phyloP scores from a whole-genome alignment of 257 asterid species.

The Salvia rosmarinus region DNA sequence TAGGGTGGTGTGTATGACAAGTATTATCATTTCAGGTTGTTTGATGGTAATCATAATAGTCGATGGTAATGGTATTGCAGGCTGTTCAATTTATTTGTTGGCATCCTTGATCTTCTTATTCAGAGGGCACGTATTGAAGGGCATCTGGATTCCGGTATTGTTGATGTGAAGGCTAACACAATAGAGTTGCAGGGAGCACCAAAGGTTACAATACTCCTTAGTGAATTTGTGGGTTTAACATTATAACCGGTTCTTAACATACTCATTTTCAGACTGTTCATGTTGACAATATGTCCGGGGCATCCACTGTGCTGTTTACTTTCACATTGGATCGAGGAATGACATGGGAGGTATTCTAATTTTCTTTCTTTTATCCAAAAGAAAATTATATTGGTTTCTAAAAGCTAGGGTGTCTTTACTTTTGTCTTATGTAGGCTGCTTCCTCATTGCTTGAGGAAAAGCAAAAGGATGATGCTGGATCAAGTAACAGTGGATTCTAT shows the following conservation, averaged over 20 bases:
- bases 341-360: conserved; percentile 79
- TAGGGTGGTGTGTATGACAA: conserved; percentile 40
- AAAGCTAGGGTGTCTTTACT: conserved; percentile 16
- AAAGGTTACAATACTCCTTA: conserved; percentile 58
- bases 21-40: conserved; percentile 8
- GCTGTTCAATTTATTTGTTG: conserved; percentile 90
- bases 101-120: conserved; percentile 76
- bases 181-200: conserved; percentile 76
- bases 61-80: conserved; percentile 53
- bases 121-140: conserved; percentile 89
- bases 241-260: conserved; percentile 36
- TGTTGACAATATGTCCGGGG: conserved; percentile 90
- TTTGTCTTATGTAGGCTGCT: conserved; percentile 65
- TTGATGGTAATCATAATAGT: conserved; percentile 33
- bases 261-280: conserved; percentile 80
- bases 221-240: conserved; percentile 37
- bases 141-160: conserved; percentile 91
- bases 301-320: conserved; percentile 84
- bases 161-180: conserved; percentile 82
- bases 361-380: background rate
- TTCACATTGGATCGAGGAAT: conserved; percentile 92
- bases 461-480: conserved; percentile 69
- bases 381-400: conserved; percentile 10
- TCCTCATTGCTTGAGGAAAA: conserved; percentile 78
- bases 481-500: conserved; percentile 73